These are phyloP conservation scores for Pterulicium gracile DNA, from an alignment of 1,284 basidiomycete species.

Conservation along the genomic window DNA sequence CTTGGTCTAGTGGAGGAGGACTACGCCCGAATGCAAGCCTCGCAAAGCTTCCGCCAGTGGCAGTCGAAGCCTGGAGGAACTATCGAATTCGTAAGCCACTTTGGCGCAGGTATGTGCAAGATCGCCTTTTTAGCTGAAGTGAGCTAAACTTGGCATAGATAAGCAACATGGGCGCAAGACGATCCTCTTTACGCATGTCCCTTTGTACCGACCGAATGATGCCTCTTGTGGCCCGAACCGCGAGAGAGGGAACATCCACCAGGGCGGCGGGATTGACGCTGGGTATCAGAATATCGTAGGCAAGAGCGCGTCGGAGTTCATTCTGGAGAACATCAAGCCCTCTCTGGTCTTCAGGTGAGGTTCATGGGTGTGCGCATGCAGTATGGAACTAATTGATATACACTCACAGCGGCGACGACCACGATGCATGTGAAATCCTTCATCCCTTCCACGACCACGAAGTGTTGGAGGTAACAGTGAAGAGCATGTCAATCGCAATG, in stretches of 20 bases:
- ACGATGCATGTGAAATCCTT: constrained; percentile 76
- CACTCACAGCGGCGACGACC: constrained; percentile 67
- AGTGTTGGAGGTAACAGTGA: constrained; percentile 65
- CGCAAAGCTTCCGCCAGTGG: constrained; percentile 47
- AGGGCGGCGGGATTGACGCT: constrained; percentile 51
- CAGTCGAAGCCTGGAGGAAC: constrained; percentile 20
- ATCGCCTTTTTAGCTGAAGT: no score
- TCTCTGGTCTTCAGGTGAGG: constrained; percentile 58
- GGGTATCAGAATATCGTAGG: constrained; percentile 80
- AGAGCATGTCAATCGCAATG: constrained; percentile 75
- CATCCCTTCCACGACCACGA: constrained; percentile 27
- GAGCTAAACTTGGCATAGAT: no score
- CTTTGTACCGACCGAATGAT: constrained; percentile 61
- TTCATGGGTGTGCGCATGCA: constrained; percentile 12
- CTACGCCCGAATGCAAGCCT: constrained; percentile 48
- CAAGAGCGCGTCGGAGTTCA: constrained; percentile 60
- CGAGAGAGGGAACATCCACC: constrained; percentile 62
- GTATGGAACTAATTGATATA: constrained; percentile 4
- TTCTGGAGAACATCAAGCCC: constrained; percentile 59
- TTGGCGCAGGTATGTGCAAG: constrained; percentile 26
- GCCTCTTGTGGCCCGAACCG: constrained; percentile 67
- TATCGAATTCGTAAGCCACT: constrained; percentile 34
- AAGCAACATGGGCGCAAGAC: no score
- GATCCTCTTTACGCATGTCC: constrained; percentile 61
- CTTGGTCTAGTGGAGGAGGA: constrained; percentile 70